Evolutionary conservation across 2,329 filamentous ascomycete genomes (phyloP).

Genomic region (Xylariaceae sp.): DNA sequence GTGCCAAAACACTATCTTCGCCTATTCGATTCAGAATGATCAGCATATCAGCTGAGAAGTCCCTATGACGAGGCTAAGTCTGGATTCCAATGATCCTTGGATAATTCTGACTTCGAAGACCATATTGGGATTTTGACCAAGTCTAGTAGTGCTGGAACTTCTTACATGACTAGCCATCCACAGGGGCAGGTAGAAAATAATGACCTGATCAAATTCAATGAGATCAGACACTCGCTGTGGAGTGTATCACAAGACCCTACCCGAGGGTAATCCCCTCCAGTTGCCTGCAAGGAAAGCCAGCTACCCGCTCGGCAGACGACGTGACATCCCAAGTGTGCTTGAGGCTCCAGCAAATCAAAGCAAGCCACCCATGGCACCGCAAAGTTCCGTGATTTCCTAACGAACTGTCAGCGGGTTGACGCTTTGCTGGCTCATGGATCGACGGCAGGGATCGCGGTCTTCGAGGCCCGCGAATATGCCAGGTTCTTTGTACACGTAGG

Average conservation of each 20-base stretch:
- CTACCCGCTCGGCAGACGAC: conserved; percentile 2
- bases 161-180: too few species aligned
- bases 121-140: too few species aligned
- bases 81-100: too few species aligned
- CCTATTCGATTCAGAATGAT: too few species aligned
- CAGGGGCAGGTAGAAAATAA: conserved; percentile 9
- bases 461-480: conserved; percentile 6
- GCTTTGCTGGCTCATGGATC: conserved; percentile 17
- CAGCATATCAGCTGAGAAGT: too few species aligned
- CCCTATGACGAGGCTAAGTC: too few species aligned
- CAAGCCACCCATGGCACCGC: conserved; percentile 1
- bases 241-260: conserved; percentile 24
- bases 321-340: background rate
- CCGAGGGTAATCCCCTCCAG: conserved; percentile 20
- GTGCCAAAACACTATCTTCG: too few species aligned
- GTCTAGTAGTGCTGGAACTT: too few species aligned
- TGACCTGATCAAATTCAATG: conserved; percentile 15
- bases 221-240: background rate
- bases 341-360: conserved; percentile 9
- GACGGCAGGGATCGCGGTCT: conserved; percentile 17
- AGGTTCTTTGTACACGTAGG: conserved; percentile 5
- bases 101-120: too few species aligned
- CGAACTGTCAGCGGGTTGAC: conserved; percentile 19
- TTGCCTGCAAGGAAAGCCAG: conserved; percentile 14
- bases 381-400: conserved; percentile 10